These are phyloP conservation scores for Hemileccinum rubropunctum DNA, from an alignment of 768 basidiomycete genomes.

Conservation along the genomic window DNA sequence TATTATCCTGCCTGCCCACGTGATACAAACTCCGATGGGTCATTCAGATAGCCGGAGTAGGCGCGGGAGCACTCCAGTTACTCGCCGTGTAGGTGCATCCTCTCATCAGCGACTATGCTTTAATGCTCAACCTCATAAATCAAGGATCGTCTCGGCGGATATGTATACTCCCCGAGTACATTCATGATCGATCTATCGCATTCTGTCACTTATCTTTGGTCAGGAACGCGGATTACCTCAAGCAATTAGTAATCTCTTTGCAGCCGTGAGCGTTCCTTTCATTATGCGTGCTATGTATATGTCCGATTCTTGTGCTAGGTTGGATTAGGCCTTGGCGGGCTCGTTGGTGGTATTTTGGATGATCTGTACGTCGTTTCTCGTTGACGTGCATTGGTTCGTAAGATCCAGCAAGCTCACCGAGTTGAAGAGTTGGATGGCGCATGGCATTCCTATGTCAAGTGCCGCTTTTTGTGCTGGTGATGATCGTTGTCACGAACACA, in stretches of 20 bases:
- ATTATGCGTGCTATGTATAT: background rate
- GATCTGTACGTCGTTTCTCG: slow-evolving; percentile 6
- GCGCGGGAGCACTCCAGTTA: slow-evolving; percentile 11
- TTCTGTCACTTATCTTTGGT: background rate
- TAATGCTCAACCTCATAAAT: background rate
- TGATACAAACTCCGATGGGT: too few relatives aligned
- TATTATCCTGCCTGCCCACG: too few relatives aligned
- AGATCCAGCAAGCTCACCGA: background rate
- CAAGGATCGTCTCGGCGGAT: slow-evolving; percentile 13
- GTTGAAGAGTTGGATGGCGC: slow-evolving; percentile 19
- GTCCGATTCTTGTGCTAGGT: background rate
- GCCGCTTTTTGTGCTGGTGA: slow-evolving; percentile 3
- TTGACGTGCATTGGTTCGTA: background rate
- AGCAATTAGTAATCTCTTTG: slow-evolving; percentile 44
- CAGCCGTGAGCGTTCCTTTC: slow-evolving; percentile 2
- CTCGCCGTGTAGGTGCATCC: slow-evolving; percentile 6
- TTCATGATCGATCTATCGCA: background rate
- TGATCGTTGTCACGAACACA: background rate
- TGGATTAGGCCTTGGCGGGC: slow-evolving; percentile 14
- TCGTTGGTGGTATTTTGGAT: slow-evolving; percentile 10
- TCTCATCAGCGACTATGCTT: background rate
- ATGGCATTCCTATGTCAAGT: slow-evolving; percentile 11
- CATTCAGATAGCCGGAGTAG: slow-evolving; percentile 12
- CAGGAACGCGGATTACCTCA: slow-evolving; percentile 9
- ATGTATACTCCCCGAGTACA: slow-evolving; percentile 12